Percentiles rank a stretch among this genome's conserved stretches.
Conservation (phyloP, 2,329 filamentous ascomycete genomes). For the Fusarium incarnatum region DNA sequence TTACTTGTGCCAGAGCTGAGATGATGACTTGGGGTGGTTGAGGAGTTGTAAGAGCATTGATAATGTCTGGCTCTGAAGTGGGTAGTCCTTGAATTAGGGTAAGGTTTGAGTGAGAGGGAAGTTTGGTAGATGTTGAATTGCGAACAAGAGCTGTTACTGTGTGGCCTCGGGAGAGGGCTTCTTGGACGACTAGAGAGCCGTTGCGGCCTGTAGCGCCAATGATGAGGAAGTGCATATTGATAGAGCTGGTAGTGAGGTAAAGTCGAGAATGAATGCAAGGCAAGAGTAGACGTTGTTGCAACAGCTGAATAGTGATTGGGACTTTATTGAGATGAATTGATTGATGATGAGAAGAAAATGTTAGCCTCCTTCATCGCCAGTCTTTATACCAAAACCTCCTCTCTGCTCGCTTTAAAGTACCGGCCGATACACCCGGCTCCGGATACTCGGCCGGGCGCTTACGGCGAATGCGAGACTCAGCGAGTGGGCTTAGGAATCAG, state of each 20-base stretch:
- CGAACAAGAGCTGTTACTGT: conserved; percentile 12
- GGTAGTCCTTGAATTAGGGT: conserved; percentile 20
- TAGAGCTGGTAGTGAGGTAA: background rate
- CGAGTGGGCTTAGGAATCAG: conserved; percentile 10
- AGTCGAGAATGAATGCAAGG: background rate
- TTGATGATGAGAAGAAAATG: fast-evolving
- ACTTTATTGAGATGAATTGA: fast-evolving
- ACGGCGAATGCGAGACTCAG: background rate
- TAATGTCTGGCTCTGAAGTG: conserved; percentile 18
- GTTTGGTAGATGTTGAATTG: fast-evolving
- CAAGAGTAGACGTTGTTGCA: background rate
- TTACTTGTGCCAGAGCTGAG: conserved; percentile 17
- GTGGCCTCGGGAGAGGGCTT: conserved; percentile 16
- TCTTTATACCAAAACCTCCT: conserved; percentile 17
- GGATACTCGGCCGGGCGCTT: background rate
- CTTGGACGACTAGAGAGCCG: conserved; percentile 21
- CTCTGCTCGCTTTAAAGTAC: fast-evolving
- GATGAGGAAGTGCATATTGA: conserved; percentile 31
- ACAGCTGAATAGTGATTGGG: fast-evolving
- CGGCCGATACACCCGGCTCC: conserved; percentile 15
- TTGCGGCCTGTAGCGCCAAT: conserved; percentile 35
- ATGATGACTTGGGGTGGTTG: background rate
- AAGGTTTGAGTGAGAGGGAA: background rate
- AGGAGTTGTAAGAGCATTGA: background rate
- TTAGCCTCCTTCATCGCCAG: background rate